These are phyloP conservation scores for Avena sativa DNA, from an alignment of 176 grass and related monocot genomes.

Conservation along the genomic window DNA sequence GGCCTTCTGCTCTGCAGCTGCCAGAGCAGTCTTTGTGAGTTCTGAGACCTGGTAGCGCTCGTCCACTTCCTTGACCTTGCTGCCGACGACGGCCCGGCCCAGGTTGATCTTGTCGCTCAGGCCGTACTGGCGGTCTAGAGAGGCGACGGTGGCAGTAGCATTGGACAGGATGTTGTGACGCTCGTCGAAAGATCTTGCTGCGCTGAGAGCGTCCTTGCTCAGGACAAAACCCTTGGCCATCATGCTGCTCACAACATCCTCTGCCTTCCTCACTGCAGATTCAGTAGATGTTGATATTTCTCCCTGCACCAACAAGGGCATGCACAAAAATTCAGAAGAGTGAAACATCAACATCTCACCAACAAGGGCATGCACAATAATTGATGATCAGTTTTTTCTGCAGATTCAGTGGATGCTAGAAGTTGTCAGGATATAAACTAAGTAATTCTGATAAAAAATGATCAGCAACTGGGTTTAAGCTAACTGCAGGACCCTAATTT, in stretches of 20 bases:
- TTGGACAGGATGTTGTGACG: conserved; percentile 80
- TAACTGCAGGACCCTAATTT: background rate
- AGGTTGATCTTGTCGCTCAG: conserved; percentile 83
- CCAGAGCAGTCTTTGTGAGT: conserved; percentile 73
- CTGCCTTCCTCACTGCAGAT: conserved; percentile 82
- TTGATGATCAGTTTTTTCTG: too few relatives aligned
- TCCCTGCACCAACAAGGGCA: conserved; percentile 32
- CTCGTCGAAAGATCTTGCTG: conserved; percentile 82
- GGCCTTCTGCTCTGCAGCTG: conserved; percentile 85
- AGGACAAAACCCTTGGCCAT: conserved; percentile 96
- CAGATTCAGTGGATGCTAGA: background rate
- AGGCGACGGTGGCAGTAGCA: conserved; percentile 73
- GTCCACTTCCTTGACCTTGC: conserved; percentile 87
- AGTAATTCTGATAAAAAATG: background rate
- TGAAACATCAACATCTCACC: conserved; percentile 18
- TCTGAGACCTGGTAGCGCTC: conserved; percentile 82
- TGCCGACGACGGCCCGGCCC: conserved; percentile 69
- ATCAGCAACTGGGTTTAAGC: background rate
- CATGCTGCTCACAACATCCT: conserved; percentile 98
- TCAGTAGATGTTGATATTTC: conserved; percentile 38
- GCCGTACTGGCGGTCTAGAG: conserved; percentile 79
- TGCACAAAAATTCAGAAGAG: conserved; percentile 36
- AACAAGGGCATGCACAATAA: conserved; percentile 26
- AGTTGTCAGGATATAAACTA: background rate
- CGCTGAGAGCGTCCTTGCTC: conserved; percentile 80